phyloP scores from a whole-genome alignment of 768 basidiomycete species.

The Tricholoma terreum region DNA sequence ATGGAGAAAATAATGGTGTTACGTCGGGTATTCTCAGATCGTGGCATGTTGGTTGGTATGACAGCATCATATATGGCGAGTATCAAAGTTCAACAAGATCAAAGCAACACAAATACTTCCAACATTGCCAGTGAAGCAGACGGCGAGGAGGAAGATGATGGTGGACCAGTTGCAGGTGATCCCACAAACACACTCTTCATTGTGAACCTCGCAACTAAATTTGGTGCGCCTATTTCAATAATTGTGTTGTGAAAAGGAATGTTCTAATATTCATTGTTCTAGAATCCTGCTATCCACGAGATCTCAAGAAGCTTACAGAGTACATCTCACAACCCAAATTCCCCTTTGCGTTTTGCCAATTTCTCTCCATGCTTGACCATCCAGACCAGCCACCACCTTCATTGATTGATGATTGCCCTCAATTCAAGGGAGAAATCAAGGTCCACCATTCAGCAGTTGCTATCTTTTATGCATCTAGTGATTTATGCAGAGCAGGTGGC shows the following conservation, averaged over 20 bases:
- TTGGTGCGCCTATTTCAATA: no score
- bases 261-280: neutral
- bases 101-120: neutral
- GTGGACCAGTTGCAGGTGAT: neutral
- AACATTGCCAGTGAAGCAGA: neutral
- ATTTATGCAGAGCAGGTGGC: no score
- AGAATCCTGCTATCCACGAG: slow-evolving; percentile 6
- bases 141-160: neutral
- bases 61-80: slow-evolving; percentile 5
- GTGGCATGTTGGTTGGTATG: neutral
- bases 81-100: neutral
- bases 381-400: neutral
- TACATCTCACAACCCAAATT: slow-evolving; percentile 14
- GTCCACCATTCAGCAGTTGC: neutral
- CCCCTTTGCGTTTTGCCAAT: slow-evolving; percentile 10
- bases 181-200: no score
- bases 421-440: slow-evolving; percentile 4
- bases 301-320: slow-evolving; percentile 6
- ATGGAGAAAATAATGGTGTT: neutral
- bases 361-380: slow-evolving; percentile 12
- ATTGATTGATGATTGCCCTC: slow-evolving; percentile 12
- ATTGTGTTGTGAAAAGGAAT: no score
- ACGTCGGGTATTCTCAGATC: neutral
- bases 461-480: no score
- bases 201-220: no score